phyloP scores from a whole-genome alignment of 2,329 filamentous ascomycete genomes.

The Fusarium zealandicum region DNA sequence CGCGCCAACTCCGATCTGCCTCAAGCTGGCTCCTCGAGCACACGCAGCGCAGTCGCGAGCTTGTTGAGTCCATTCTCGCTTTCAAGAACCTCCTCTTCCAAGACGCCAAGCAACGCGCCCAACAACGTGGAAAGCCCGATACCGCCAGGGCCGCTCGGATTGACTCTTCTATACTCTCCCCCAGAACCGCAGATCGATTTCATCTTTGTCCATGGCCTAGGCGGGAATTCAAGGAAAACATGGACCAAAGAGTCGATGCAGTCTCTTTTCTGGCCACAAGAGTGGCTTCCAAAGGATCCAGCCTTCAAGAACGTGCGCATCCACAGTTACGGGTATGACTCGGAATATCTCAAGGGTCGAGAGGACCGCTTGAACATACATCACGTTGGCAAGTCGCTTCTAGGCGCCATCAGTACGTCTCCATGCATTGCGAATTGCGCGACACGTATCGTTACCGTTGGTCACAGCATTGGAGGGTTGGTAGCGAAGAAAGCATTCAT shows the following conservation, averaged over 20 bases:
- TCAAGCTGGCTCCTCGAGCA: slow-evolving; percentile 1
- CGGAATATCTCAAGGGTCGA: slow-evolving; percentile 41
- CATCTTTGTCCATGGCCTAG: slow-evolving; percentile 51
- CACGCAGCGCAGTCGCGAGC: slow-evolving; percentile 4
- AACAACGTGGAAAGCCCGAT: slow-evolving; percentile 1
- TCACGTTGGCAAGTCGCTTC: slow-evolving; percentile 44
- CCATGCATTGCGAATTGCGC: slow-evolving; percentile 27
- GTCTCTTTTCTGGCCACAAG: slow-evolving; percentile 48
- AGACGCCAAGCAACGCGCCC: slow-evolving; percentile 1
- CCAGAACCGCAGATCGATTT: slow-evolving; percentile 40
- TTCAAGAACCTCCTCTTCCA: slow-evolving; percentile 7
- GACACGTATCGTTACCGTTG: slow-evolving; percentile 51
- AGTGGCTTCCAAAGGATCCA: slow-evolving; percentile 35
- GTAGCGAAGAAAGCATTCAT: slow-evolving; percentile 47
- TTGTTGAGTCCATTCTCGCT: slow-evolving; percentile 18
- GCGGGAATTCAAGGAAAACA: slow-evolving; percentile 49
- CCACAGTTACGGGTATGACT: slow-evolving; percentile 46
- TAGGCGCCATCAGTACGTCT: slow-evolving; percentile 38
- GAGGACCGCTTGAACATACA: slow-evolving; percentile 43
- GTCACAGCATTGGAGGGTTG: slow-evolving; percentile 56
- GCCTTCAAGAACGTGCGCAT: slow-evolving; percentile 39
- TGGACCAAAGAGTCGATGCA: slow-evolving; percentile 44
- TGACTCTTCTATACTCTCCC: slow-evolving; percentile 35
- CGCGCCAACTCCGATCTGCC: slow-evolving; percentile 11
- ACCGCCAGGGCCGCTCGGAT: slow-evolving; percentile 6